These are phyloP conservation scores for Aspergillus unguis DNA, from an alignment of 2,329 filamentous ascomycete genomes.

Conservation along the genomic window DNA sequence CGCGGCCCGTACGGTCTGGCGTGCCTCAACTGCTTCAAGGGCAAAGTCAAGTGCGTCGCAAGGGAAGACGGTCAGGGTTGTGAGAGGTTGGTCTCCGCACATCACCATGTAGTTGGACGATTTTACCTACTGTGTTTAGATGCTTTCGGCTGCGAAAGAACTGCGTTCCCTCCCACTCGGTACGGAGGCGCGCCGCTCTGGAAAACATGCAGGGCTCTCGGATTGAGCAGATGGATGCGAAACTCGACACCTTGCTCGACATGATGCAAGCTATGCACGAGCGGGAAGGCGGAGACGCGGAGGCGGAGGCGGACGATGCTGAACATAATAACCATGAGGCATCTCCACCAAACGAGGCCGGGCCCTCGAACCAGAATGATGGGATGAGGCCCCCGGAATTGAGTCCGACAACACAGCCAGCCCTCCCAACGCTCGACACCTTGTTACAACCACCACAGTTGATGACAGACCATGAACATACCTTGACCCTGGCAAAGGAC, in stretches of 20 bases:
- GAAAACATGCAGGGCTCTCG: not conserved
- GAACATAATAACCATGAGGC: too few relatives aligned
- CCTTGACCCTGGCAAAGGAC: not conserved
- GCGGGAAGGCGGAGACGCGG: too few relatives aligned
- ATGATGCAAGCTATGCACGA: not conserved
- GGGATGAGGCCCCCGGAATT: too few relatives aligned
- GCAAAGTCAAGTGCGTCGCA: constrained; percentile 3
- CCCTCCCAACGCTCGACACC: too few relatives aligned
- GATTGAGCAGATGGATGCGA: constrained; percentile 2
- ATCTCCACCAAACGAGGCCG: too few relatives aligned
- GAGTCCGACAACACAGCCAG: too few relatives aligned
- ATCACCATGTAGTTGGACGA: not conserved
- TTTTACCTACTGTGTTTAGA: not conserved
- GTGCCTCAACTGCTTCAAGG: constrained; percentile 5
- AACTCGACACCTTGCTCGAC: not conserved
- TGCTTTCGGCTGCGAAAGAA: constrained; percentile 6
- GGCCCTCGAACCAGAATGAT: too few relatives aligned
- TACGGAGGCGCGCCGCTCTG: not conserved
- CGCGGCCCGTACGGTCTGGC: constrained; percentile 8
- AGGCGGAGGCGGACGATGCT: too few relatives aligned
- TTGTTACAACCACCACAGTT: too few relatives aligned
- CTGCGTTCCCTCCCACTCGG: not conserved
- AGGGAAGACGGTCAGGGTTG: not conserved
- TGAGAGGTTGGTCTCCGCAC: not conserved
- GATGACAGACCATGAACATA: too few relatives aligned